These are phyloP conservation scores for Coemansia interrupta DNA, from an alignment of 192 early-diverging fungal species.

Conservation along the genomic window DNA sequence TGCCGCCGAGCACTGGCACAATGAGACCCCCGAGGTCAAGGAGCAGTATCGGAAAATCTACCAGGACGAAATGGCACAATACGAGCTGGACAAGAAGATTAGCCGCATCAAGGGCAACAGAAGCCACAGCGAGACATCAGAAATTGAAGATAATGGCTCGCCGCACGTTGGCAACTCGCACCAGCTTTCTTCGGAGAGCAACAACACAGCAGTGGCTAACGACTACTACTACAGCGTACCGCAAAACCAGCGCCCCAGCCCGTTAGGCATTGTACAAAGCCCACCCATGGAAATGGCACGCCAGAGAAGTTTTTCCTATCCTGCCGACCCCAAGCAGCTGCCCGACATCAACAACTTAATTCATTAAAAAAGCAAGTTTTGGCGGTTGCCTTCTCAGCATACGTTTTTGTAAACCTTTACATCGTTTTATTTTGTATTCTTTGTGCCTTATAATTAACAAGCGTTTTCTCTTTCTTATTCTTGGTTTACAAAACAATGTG, in stretches of 20 bases:
- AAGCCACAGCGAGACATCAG: not conserved
- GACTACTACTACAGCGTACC: not conserved
- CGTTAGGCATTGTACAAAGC: not conserved
- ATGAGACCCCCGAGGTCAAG: slow-evolving; percentile 44
- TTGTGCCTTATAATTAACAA: not conserved
- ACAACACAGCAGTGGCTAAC: not conserved
- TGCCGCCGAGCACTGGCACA: slow-evolving; percentile 52
- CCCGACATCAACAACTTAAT: slow-evolving; percentile 23
- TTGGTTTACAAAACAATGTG: no score
- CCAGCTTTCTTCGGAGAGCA: not conserved
- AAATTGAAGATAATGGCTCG: not conserved
- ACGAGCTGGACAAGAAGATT: slow-evolving; percentile 43
- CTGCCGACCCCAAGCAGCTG: slow-evolving; percentile 15
- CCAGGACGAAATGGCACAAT: slow-evolving; percentile 41
- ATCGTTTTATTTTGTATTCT: no score
- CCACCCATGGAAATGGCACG: slow-evolving; percentile 3
- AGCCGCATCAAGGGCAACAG: slow-evolving; percentile 6
- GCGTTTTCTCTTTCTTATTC: slow-evolving; percentile 2
- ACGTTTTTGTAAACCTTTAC: no score
- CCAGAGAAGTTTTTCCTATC: slow-evolving; percentile 28
- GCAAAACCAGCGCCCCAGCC: not conserved
- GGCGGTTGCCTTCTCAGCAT: no score
- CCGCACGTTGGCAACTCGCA: not conserved
- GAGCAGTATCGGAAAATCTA: slow-evolving; percentile 38
- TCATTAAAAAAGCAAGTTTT: slow-evolving; percentile 14